These are phyloP conservation scores for Athelia sp. DNA, from an alignment of 1,284 basidiomycete genomes.

Conservation along the genomic window DNA sequence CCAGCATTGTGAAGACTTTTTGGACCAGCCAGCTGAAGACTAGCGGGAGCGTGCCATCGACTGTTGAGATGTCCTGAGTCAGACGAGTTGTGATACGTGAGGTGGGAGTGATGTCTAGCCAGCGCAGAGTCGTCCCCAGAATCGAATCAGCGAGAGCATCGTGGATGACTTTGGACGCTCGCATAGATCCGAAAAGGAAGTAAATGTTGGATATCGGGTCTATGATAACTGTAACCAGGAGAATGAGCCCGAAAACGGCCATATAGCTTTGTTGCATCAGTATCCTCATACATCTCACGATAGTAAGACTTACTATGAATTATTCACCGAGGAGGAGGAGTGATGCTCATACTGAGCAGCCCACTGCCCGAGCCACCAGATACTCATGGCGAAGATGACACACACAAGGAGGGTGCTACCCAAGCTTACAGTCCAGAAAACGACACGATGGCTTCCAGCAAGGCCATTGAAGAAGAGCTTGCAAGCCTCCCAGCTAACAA, in stretches of 20 bases:
- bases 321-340: conserved; percentile 18
- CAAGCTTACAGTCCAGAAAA: conserved; percentile 33
- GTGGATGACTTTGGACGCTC: conserved; percentile 57
- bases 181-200: conserved; percentile 33
- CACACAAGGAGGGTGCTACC: conserved; percentile 17
- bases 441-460: conserved; percentile 32
- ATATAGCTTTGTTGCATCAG: conserved; percentile 12
- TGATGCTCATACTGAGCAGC: conserved; percentile 35
- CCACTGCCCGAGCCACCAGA: conserved; percentile 46
- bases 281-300: background rate
- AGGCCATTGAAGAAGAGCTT: conserved; percentile 21
- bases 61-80: conserved; percentile 38
- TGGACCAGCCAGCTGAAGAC: conserved; percentile 6
- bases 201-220: conserved; percentile 15
- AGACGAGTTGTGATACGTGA: conserved; percentile 46
- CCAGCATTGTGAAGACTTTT: conserved; percentile 25
- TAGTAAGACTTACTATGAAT: conserved; percentile 20
- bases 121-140: conserved; percentile 50
- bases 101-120: conserved; percentile 46
- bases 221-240: conserved; percentile 32
- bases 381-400: conserved; percentile 24
- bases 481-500: conserved; percentile 44
- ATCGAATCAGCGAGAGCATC: conserved; percentile 48
- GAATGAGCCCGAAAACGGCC: conserved; percentile 22
- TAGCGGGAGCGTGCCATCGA: conserved; percentile 8